A percentile compares a stretch with the other conserved stretches of the same genome.
phyloP scores from a whole-genome alignment of 202 grass and related monocot species.

The Setaria viridis region DNA sequence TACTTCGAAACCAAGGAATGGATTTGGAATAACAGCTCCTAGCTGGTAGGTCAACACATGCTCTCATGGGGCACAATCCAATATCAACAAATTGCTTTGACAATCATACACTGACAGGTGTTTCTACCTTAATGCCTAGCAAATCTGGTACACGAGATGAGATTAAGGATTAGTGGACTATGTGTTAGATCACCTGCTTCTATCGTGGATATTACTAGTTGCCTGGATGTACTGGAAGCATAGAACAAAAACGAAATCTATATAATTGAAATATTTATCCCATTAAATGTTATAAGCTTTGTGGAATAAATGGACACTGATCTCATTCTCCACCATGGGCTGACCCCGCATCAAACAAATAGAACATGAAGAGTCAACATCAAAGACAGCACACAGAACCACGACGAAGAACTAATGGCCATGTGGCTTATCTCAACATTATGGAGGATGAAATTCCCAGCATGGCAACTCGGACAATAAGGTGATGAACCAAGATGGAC shows the following conservation, averaged over 20 bases:
- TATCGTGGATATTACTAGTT: background rate
- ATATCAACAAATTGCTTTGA: background rate
- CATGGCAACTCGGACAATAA: background rate
- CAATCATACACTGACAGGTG: background rate
- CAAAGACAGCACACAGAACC: background rate
- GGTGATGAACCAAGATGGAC: background rate
- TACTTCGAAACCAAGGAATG: background rate
- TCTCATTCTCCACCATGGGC: background rate
- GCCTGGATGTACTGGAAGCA: background rate
- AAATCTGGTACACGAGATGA: background rate
- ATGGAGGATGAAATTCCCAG: constrained; percentile 7
- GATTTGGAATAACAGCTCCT: background rate
- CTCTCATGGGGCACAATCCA: background rate
- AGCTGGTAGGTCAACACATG: background rate
- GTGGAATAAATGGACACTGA: background rate
- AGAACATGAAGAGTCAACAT: constrained; percentile 2
- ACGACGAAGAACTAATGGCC: background rate
- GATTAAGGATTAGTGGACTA: background rate
- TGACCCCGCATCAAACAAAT: background rate
- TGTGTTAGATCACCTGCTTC: background rate
- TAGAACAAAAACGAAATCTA: background rate
- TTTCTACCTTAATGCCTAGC: background rate
- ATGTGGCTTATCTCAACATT: background rate
- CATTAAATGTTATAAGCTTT: background rate
- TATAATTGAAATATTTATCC: background rate